phyloP scores from a whole-genome alignment of 2,329 filamentous ascomycete species.

The Phialophora tarda region DNA sequence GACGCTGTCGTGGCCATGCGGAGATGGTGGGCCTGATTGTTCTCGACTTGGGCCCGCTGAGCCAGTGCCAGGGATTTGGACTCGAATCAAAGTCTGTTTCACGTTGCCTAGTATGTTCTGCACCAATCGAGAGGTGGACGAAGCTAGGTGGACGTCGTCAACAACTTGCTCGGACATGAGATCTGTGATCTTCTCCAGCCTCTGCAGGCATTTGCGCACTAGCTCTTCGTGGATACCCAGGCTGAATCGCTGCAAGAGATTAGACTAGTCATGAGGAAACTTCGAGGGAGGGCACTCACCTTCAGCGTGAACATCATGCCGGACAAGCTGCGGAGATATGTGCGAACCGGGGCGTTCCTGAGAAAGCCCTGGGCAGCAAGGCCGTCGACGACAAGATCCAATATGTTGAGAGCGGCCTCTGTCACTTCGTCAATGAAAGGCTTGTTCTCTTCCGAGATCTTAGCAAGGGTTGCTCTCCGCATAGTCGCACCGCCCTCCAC shows the following conservation, averaged over 20 bases:
- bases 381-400: constrained; percentile 64
- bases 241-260: constrained; percentile 59
- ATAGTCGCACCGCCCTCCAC: constrained; percentile 34
- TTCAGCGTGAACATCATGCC: constrained; percentile 70
- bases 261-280: constrained; percentile 29
- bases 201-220: constrained; percentile 62
- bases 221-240: constrained; percentile 68
- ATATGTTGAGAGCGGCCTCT: constrained; percentile 64
- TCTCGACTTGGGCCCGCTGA: constrained; percentile 44
- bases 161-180: constrained; percentile 66
- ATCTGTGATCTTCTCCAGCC: constrained; percentile 64
- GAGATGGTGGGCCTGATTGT: constrained; percentile 45
- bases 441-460: constrained; percentile 55
- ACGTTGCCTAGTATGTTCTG: constrained; percentile 56
- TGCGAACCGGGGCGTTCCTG: constrained; percentile 67
- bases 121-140: constrained; percentile 66
- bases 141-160: constrained; percentile 68
- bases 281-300: constrained; percentile 43
- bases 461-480: constrained; percentile 32
- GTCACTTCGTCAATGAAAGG: constrained; percentile 68
- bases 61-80: constrained; percentile 34
- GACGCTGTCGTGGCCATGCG: constrained; percentile 23
- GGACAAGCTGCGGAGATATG: constrained; percentile 68
- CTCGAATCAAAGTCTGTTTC: constrained; percentile 39
- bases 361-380: constrained; percentile 64